phyloP scores from a whole-genome alignment of 1,284 basidiomycete species.

The Ceratorhiza oryzae-sativae region DNA sequence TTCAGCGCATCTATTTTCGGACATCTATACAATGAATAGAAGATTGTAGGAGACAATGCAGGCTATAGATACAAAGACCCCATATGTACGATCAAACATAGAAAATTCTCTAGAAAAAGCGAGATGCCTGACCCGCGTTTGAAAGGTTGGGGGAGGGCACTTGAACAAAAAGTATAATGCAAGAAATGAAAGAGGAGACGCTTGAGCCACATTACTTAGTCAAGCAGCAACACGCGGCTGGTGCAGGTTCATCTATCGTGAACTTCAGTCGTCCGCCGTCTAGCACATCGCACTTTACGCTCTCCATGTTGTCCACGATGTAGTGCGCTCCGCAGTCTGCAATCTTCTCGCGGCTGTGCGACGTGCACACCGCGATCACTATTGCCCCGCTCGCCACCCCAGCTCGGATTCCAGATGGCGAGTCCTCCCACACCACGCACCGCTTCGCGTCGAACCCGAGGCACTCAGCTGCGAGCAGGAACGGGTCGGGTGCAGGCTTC shows the following conservation, averaged over 20 bases:
- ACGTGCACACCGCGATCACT: conserved; percentile 76
- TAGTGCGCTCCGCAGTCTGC: conserved; percentile 72
- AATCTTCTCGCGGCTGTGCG: conserved; percentile 59
- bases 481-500: conserved; percentile 76
- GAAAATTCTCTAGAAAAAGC: no score
- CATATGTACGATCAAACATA: no score
- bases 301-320: conserved; percentile 67
- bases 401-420: conserved; percentile 74
- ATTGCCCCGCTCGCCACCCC: conserved; percentile 75
- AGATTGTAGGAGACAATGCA: no score
- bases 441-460: conserved; percentile 59
- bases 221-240: background rate
- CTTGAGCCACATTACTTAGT: background rate
- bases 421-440: conserved; percentile 75
- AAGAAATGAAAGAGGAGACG: no score
- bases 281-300: conserved; percentile 55
- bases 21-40: no score
- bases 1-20: no score
- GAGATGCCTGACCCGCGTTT: no score
- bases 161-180: no score
- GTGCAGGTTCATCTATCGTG: conserved; percentile 45
- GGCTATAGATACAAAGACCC: no score
- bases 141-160: no score
- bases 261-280: conserved; percentile 47
- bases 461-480: conserved; percentile 75